Evolutionary conservation across 2,329 filamentous ascomycete genomes (phyloP).

Genomic region (Fusarium burgessii): DNA sequence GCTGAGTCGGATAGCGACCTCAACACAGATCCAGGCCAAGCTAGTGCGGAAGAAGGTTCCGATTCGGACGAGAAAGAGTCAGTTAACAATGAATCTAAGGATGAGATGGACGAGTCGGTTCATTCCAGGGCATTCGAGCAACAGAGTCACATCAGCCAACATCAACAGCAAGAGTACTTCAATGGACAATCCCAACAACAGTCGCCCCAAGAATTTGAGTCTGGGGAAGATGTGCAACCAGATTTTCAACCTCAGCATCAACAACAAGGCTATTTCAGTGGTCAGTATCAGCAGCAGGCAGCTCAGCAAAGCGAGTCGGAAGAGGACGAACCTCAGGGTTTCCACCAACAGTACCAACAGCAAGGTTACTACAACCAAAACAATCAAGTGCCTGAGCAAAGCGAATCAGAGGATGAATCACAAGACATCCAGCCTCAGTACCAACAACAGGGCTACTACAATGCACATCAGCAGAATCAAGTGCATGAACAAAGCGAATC

Average conservation of each 20-base stretch:
- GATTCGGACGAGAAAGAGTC: not conserved
- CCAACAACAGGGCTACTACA: not conserved
- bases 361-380: not conserved
- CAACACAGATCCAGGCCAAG: not conserved
- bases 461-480: not conserved
- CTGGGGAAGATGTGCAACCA: not conserved
- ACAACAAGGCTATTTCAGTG: not conserved
- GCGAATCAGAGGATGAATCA: not conserved
- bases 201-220: not conserved
- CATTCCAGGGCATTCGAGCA: not conserved
- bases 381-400: not conserved
- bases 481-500: not conserved
- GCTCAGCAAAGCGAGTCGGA: not conserved
- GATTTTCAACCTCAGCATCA: not conserved
- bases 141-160: not conserved
- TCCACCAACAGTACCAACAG: not conserved
- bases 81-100: not conserved
- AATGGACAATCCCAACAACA: not conserved
- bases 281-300: not conserved
- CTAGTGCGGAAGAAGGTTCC: not conserved
- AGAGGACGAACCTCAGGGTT: not conserved
- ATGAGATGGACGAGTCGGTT: not conserved
- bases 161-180: not conserved
- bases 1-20: not conserved
- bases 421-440: not conserved